Conservation (phyloP, 306 rosid genomes). For the Carpinus viminea region DNA sequence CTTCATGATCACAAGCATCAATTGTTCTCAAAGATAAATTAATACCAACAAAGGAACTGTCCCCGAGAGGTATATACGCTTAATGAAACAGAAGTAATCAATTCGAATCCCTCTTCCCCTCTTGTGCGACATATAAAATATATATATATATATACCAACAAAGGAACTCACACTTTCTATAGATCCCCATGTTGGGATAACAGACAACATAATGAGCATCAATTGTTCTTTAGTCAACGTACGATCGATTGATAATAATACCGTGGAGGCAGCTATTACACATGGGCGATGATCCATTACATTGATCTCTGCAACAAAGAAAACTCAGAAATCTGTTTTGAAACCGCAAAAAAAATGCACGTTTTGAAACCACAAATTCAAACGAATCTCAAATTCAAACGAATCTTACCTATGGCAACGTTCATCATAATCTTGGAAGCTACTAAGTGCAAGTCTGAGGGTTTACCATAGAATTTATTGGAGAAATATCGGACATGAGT, state of each 20-base stretch:
- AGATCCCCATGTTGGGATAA: constrained; percentile 54
- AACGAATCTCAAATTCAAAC: not conserved
- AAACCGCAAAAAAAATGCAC: too few relatives aligned
- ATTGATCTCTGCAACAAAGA: constrained; percentile 45
- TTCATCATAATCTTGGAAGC: constrained; percentile 50
- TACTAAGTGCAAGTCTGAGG: constrained; percentile 41
- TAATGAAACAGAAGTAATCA: too few relatives aligned
- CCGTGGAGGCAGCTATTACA: constrained; percentile 69
- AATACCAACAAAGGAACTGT: not conserved
- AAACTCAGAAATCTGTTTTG: not conserved
- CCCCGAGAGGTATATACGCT: too few relatives aligned
- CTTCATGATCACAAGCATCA: constrained; percentile 6
- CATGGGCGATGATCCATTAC: constrained; percentile 65
- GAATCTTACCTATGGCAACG: constrained; percentile 55
- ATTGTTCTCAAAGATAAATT: too few relatives aligned
- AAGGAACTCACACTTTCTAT: constrained; percentile 58
- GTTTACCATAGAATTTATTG: constrained; percentile 44
- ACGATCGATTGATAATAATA: constrained; percentile 56
- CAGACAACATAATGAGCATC: too few relatives aligned
- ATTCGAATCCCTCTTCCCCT: too few relatives aligned
- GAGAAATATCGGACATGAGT: constrained; percentile 61
- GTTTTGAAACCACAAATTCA: not conserved
- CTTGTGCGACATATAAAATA: too few relatives aligned
- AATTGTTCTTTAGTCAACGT: constrained; percentile 31
- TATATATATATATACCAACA: too few relatives aligned